Conservation (phyloP, 2,329 filamentous ascomycete genomes). For the Colletotrichum aenigma region DNA sequence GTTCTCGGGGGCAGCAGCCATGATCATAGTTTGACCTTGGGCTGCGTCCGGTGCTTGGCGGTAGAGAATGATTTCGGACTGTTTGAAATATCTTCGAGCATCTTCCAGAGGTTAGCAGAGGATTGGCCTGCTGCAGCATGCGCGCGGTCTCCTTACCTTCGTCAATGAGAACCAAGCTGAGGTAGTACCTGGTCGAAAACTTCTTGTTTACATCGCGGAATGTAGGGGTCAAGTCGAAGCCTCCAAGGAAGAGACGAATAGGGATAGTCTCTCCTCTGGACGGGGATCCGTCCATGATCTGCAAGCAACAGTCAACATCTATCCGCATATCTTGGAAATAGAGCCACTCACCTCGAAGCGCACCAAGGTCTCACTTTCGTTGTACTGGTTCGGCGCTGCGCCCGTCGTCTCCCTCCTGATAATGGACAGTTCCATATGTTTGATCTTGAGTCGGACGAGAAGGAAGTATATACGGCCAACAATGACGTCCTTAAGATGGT, state of each 20-base stretch:
- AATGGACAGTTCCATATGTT: constrained; percentile 99
- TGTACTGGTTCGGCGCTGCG: constrained; percentile 97
- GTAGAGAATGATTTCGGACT: constrained; percentile 97
- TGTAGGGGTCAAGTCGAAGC: constrained; percentile 95
- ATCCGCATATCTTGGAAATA: background rate
- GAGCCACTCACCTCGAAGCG: constrained; percentile 77
- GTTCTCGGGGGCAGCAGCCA: constrained; percentile 50
- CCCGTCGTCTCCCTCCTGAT: constrained; percentile 97
- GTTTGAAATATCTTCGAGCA: constrained; percentile 97
- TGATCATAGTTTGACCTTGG: constrained; percentile 38
- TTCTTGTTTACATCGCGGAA: constrained; percentile 99
- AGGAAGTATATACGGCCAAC: constrained; percentile 98
- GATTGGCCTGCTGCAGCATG: background rate
- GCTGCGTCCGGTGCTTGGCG: constrained; percentile 73
- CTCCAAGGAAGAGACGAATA: constrained; percentile 94
- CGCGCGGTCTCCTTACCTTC: constrained; percentile 64
- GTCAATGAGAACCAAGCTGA: constrained; percentile 93
- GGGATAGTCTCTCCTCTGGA: constrained; percentile 94
- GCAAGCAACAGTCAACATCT: background rate
- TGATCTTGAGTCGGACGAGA: constrained; percentile 96
- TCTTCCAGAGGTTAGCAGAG: constrained; percentile 57
- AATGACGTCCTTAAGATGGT: constrained; percentile 98
- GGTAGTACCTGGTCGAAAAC: constrained; percentile 96
- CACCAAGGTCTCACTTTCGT: constrained; percentile 97
- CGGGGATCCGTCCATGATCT: constrained; percentile 99